Base-by-base conservation (phyloP, 345 rosid genomes). In the Odontarrhena argentea region DNA sequence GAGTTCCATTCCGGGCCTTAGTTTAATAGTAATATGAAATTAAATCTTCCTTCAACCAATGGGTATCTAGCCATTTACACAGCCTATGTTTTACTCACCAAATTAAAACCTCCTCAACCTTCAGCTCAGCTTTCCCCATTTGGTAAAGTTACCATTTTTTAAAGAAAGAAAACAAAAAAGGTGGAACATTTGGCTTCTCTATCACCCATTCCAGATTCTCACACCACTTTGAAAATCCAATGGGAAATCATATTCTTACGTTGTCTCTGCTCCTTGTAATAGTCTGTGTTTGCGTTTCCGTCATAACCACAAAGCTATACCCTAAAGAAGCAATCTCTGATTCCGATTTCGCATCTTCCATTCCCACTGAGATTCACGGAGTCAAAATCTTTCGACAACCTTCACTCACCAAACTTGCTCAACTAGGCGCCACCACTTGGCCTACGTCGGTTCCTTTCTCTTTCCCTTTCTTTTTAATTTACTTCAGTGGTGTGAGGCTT, bases 401-500 rank as follows among this genome's bases (percentile, higher is more conserved):
- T 47, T 63, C 74, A 0, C 18, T 32, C 3, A 1, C 69, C 69
- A 74, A 68, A 55, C 40, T 74, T 10, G 46, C 69, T 55, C 65
- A 68, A 49, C 24, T 74, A 41, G 78, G 73, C 5, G 78, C 55
- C n/a, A 1, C 69, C 18, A 38, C 78, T 61, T 74, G 78, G 78
- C 69, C 78, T 46, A 74, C 11, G 69, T 74, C 34, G 0, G 65
- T 67, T 43, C 59, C 52, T 73, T 52, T 73, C 62, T 56, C 40
- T 45, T 25, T 11, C 28, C 51, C 22, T 30, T 36, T 32, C 4
- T 32, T 32, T 4, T 32, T 28, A 3, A 2, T 28, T 28, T 28
- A 28, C 32, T 28, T 28, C 32, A 28, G 32, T 28, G 32, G 32
- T 32, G 4, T 3, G 6, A 32, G 5, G 8, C 4, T 13, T 26